Base-by-base conservation (phyloP, 345 rosid genomes). In the Eucalyptus polyanthemos region DNA sequence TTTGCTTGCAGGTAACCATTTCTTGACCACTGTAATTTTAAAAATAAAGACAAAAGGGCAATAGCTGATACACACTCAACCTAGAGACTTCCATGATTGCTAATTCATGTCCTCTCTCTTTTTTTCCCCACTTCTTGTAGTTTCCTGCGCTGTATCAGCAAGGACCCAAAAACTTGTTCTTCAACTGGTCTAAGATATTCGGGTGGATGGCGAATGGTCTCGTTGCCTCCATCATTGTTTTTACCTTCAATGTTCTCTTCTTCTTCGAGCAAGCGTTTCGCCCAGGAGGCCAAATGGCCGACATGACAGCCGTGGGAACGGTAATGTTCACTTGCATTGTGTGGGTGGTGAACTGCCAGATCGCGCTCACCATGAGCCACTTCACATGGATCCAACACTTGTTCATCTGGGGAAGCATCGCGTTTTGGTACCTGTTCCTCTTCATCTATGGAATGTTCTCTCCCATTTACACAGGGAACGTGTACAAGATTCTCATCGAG, bases 301-400 rank as follows among this genome's bases (percentile, higher is more conserved):
- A 97, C 92, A 96, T 98, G 99, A 94, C 96, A 44, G 94, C 93
- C 14, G 94, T 96, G 7, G 99, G 99, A 62, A 94, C 99, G 2
- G 94, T 97, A 31, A 97, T 97, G 97, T 97, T 97, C 95, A 96
- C 99, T 72, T 96, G 99, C 95, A 97, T 98, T 85, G 95, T 98
- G 50, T 96, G 99, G 96, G 97, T 95, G 17, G 99, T 95, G 56
- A 98, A 98, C 90, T 96, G 94, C 90, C 99, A 98, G 93, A 98
- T 98, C 27, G 98, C 99, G 0, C 96, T 98, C 67, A 96, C 96
- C 1, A 96, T 98, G 95, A 96, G 99, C 89, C 99, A 98, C 92
- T 98, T 98, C 94, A 97, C 99, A 89, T 98, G 99, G 99, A 97
- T 97, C 91, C 99, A 98, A 88, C 99, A 98, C 86, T 91, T 97